Evolutionary conservation across 2,329 filamentous ascomycete species (phyloP).

Genomic region (Aureobasidium vineae): DNA sequence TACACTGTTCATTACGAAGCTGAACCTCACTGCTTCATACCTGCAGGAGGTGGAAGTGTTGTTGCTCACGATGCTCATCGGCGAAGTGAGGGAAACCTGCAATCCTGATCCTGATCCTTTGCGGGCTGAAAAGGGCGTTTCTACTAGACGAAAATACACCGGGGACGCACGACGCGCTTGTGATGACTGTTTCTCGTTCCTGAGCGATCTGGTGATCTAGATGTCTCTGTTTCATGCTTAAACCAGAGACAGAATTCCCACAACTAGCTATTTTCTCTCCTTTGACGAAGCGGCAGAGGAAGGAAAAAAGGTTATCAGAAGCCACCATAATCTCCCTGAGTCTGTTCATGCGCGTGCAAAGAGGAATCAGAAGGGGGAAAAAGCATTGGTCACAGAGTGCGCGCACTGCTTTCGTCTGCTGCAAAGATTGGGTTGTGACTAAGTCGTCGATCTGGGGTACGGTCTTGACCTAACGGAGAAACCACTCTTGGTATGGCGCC

Average conservation of each 20-base stretch:
- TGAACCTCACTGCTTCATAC: background rate
- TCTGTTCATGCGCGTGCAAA: background rate
- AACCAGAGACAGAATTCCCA: background rate
- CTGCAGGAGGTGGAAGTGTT: background rate
- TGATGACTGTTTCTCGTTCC: background rate
- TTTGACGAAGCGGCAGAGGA: background rate
- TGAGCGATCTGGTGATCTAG: slow-evolving; percentile 9
- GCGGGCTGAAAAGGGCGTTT: background rate
- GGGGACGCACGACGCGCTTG: background rate
- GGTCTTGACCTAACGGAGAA: background rate
- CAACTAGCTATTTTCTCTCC: background rate
- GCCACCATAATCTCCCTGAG: slow-evolving; percentile 10
- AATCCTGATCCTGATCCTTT: background rate
- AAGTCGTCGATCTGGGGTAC: slow-evolving; percentile 16
- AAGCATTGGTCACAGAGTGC: slow-evolving; percentile 16
- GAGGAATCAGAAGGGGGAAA: background rate
- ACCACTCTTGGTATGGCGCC: slow-evolving; percentile 17
- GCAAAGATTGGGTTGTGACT: background rate
- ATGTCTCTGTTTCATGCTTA: slow-evolving; percentile 10
- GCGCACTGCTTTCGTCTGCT: background rate
- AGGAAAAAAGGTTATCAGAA: background rate
- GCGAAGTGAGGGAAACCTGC: background rate
- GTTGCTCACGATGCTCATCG: background rate
- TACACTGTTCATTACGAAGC: background rate
- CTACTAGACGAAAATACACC: slow-evolving; percentile 12